phyloP scores from a whole-genome alignment of 305 asterid species.

The Galium porrigens region DNA sequence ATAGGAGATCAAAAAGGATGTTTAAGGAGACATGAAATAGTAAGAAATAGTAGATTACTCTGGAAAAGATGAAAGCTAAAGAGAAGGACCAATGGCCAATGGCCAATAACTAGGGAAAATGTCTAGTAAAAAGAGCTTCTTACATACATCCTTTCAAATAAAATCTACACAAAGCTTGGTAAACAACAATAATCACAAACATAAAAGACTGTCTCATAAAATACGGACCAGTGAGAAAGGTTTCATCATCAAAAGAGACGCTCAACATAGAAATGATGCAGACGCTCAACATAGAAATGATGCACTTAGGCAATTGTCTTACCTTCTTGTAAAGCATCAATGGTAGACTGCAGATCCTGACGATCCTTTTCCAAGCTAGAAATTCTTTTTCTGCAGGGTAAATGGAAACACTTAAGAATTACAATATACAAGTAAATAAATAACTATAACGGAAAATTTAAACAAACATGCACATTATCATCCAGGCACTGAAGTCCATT shows the following conservation, averaged over 20 bases:
- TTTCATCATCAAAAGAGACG: neutral
- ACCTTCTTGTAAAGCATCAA: conserved; percentile 93
- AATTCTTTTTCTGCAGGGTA: conserved; percentile 50
- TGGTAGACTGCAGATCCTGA: conserved; percentile 73
- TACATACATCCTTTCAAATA: neutral
- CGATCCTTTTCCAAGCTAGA: conserved; percentile 76
- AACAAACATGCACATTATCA: neutral
- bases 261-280: neutral
- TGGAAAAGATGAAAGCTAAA: neutral
- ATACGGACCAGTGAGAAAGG: too few species aligned
- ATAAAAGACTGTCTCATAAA: neutral
- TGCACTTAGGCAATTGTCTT: neutral
- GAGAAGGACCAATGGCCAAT: neutral
- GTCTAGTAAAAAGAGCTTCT: neutral
- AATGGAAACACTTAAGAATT: conserved; percentile 12
- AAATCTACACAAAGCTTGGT: neutral
- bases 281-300: neutral
- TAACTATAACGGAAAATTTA: neutral
- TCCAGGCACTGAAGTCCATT: neutral
- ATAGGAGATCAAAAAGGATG: conserved; percentile 4
- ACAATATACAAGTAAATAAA: neutral
- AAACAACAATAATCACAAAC: conserved; percentile 9
- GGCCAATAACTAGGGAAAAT: neutral
- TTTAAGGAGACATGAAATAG: neutral
- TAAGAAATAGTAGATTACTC: neutral